Percentiles rank a stretch among this genome's conserved stretches.
Conservation (phyloP, 73 alveolate genomes). For the Durusdinium trenchii region DNA sequence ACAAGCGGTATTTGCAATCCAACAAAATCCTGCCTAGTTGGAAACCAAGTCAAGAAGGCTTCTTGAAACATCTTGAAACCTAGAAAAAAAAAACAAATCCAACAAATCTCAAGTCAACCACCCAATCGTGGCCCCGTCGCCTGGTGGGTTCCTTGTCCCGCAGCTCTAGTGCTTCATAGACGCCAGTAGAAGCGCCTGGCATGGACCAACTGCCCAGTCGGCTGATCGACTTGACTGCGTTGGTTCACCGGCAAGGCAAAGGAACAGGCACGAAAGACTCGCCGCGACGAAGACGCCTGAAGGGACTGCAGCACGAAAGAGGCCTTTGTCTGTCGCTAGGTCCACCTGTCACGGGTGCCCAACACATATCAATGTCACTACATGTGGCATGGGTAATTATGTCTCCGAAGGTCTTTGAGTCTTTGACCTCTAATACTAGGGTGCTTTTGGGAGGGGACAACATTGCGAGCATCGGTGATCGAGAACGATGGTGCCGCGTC, state of each 20-base stretch:
- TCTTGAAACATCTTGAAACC: no score
- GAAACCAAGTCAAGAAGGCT: no score
- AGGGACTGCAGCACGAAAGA: constrained; percentile 99
- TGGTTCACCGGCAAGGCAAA: background rate
- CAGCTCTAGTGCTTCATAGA: constrained; percentile 98
- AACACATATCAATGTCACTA: background rate
- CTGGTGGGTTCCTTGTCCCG: constrained; percentile 97
- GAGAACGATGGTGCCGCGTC: no score
- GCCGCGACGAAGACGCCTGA: constrained; percentile 97
- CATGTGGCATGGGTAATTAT: background rate
- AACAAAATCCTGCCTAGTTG: no score
- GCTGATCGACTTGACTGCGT: background rate
- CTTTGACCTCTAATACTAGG: no score
- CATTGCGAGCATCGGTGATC: background rate
- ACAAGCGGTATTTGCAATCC: no score
- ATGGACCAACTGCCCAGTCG: constrained; percentile 67
- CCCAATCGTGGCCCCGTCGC: constrained; percentile 97
- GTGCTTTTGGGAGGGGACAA: no score
- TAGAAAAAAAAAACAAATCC: no score
- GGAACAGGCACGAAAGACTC: background rate
- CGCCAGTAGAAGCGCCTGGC: constrained; percentile 99
- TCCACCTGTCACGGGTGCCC: constrained; percentile 96
- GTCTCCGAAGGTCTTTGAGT: no score
- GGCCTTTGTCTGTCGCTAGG: constrained; percentile 97
- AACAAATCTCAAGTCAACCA: no score